Base-by-base conservation (phyloP, 2,329 filamentous ascomycete species). In the Emydomyces testavorans region DNA sequence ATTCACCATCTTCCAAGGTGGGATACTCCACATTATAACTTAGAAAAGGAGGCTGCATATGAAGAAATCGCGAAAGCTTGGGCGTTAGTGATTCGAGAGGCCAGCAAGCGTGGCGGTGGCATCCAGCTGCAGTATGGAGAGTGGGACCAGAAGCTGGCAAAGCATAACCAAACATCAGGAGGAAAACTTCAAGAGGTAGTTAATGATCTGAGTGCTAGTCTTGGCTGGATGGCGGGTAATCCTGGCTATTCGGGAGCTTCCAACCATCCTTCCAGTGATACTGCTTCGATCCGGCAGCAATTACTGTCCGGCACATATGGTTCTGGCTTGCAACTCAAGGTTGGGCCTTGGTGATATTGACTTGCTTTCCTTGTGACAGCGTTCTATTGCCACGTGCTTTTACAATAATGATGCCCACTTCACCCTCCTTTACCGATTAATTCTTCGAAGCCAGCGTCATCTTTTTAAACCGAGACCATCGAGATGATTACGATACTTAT, bases 11-110 rank as follows among this genome's bases (percentile, higher is more conserved):
- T 98, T 36, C 92, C 92, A 2, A 79, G 94, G 60, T 98, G 89
- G 88, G 85, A 92, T 56, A 86, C 81, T 37, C 84, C 83, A 51
- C 80, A 86, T 53, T 84, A 95, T 68, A 89, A 89, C 55, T 78
- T 94, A 58, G 86, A 94, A 71, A 95, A 95, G 66, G 83, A 94
- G 56, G 87, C 87, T 54, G 89, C 90, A 5, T 98, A 98, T 62
- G 90, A 98, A 59, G 92, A 96, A 62, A 89, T 98, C 54, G 83
- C 86, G 21, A 87, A 83, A 60, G 92, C 92, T 1, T 98, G 92
- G 92, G 82, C 86, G 13, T 66, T 93, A 56, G 90, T 94, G 42
- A 84, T 98, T 56, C 82, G 82, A 52, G 92, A 98, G 65, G 87
- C 88, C 1, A 82, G 84, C 18, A 96, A 96, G 71, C 78, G 85